phyloP scores from a whole-genome alignment of 2,329 filamentous ascomycete genomes.

The Thielaviopsis cerberus region DNA sequence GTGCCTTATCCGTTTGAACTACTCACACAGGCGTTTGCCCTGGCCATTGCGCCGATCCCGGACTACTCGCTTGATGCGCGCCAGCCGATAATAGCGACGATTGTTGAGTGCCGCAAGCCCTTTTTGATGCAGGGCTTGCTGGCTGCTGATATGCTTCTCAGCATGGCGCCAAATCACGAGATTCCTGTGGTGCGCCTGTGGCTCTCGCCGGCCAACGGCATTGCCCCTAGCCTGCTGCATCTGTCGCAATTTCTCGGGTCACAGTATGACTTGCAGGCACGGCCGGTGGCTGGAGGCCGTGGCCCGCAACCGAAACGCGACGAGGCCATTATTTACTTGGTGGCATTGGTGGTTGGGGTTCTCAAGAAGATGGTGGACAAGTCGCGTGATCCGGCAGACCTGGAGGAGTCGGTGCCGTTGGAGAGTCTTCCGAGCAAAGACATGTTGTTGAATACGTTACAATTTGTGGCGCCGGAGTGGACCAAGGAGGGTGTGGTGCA shows the following conservation, averaged over 20 bases:
- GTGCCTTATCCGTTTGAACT: constrained; percentile 54
- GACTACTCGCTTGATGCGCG: constrained; percentile 39
- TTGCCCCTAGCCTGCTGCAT: constrained; percentile 60
- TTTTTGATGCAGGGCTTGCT: constrained; percentile 83
- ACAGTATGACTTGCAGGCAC: constrained; percentile 35
- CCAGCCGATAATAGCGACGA: constrained; percentile 39
- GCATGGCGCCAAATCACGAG: constrained; percentile 54
- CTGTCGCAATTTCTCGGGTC: constrained; percentile 55
- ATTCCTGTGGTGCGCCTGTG: constrained; percentile 55
- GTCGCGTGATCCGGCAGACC: constrained; percentile 36
- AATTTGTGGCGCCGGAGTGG: constrained; percentile 43
- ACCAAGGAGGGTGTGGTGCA: constrained; percentile 47
- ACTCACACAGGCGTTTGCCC: constrained; percentile 67
- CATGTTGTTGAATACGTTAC: constrained; percentile 46
- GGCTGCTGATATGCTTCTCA: constrained; percentile 71
- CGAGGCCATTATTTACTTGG: constrained; percentile 40
- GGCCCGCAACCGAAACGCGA: constrained; percentile 25
- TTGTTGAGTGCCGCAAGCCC: constrained; percentile 70
- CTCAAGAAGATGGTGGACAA: constrained; percentile 53
- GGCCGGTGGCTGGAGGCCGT: constrained; percentile 18
- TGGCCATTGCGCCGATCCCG: constrained; percentile 72
- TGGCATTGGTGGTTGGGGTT: constrained; percentile 47
- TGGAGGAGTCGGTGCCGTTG: constrained; percentile 33
- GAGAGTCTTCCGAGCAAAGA: constrained; percentile 48
- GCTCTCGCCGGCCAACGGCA: constrained; percentile 69